Evolutionary conservation across 192 early-diverging fungal species (phyloP).

Genomic region (Tieghemiomyces parasiticus): DNA sequence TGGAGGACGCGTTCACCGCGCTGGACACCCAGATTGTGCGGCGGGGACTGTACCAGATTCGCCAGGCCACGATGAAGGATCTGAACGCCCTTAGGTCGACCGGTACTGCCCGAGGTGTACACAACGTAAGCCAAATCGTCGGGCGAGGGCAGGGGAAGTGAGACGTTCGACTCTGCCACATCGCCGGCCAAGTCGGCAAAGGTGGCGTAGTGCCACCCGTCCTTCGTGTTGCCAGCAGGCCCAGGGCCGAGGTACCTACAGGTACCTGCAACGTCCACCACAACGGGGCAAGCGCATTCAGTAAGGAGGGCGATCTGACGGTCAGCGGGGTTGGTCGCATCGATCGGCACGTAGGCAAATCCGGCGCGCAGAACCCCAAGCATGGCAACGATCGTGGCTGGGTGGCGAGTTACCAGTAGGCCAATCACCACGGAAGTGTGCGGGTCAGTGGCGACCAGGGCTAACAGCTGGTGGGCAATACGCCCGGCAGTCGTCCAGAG

Average conservation of each 20-base stretch:
- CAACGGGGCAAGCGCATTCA: background rate
- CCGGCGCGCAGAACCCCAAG: slow-evolving; percentile 3
- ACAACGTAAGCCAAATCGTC: slow-evolving; percentile 1
- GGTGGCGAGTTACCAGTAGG: background rate
- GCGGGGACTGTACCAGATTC: slow-evolving; percentile 3
- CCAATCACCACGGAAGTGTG: background rate
- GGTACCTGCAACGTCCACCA: background rate
- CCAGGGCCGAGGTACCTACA: too few species aligned
- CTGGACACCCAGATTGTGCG: background rate
- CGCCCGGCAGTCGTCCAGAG: too few species aligned
- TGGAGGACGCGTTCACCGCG: slow-evolving; percentile 1
- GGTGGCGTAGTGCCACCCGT: too few species aligned
- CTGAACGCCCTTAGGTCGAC: slow-evolving; percentile 4
- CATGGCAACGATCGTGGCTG: background rate
- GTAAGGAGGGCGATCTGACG: background rate
- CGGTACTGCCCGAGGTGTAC: slow-evolving; percentile 11
- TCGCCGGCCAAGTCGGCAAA: too few species aligned
- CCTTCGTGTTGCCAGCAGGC: too few species aligned
- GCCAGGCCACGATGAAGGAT: background rate
- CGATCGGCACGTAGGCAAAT: slow-evolving; percentile 3
- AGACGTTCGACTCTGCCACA: too few species aligned
- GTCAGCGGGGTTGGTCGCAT: background rate
- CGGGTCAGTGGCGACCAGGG: background rate
- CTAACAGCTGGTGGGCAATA: too few species aligned
- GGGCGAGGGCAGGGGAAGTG: background rate